phyloP scores from a whole-genome alignment of 441 rosid genomes.

The Gossypium schwendimanii region DNA sequence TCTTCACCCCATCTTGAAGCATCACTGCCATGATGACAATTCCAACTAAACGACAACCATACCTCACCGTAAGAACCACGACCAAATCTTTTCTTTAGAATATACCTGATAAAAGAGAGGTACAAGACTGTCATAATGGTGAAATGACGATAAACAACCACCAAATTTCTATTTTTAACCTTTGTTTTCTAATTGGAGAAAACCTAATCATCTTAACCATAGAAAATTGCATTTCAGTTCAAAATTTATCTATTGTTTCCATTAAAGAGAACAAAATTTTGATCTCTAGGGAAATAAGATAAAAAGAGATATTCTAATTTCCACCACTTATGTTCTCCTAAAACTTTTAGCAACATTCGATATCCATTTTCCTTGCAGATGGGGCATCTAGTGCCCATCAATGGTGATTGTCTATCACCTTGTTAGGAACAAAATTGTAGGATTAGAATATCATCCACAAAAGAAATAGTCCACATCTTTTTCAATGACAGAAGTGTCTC shows the following conservation, averaged over 20 bases:
- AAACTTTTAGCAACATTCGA: not conserved
- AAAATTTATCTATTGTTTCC: not conserved
- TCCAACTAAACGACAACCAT: constrained; percentile 89
- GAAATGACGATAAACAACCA: not conserved
- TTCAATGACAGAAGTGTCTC: not conserved
- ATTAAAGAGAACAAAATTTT: not conserved
- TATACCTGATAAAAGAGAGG: constrained; percentile 44
- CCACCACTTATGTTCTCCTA: constrained; percentile 1
- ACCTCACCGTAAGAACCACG: constrained; percentile 97
- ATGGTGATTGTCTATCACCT: constrained; percentile 1
- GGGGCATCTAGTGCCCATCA: not conserved
- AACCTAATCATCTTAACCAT: not conserved
- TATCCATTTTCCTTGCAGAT: not conserved
- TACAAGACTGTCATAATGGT: constrained; percentile 17
- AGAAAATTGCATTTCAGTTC: not conserved
- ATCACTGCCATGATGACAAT: constrained; percentile 49
- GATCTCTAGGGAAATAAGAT: not conserved
- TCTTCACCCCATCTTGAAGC: constrained; percentile 38
- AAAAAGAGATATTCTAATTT: not conserved
- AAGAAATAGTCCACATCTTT: not conserved
- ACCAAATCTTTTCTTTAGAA: constrained; percentile 78
- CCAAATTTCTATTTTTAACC: not conserved
- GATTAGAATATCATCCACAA: not conserved
- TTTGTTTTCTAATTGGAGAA: not conserved
- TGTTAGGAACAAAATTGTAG: not conserved